Evolutionary conservation across 2,329 filamentous ascomycete genomes (phyloP).

Genomic region (Xylaria sp.): DNA sequence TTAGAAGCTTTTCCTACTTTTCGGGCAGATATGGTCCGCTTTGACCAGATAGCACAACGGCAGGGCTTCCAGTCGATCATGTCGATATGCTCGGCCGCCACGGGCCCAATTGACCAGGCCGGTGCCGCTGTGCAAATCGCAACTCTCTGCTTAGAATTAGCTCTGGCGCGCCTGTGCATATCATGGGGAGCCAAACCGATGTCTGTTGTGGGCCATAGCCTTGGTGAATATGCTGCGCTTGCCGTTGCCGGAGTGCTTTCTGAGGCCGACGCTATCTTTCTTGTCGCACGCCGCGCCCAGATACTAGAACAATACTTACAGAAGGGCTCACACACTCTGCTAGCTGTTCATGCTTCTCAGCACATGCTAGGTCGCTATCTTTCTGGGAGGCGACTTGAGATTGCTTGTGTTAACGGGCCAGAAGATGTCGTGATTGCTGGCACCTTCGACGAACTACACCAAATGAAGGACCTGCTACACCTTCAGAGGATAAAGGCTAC

Average conservation of each 20-base stretch:
- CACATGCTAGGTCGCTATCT: slow-evolving; percentile 12
- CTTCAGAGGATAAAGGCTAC: neutral
- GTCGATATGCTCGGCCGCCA: no score
- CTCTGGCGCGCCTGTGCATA: slow-evolving; percentile 42
- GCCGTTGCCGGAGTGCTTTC: slow-evolving; percentile 62
- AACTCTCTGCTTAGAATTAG: slow-evolving; percentile 40
- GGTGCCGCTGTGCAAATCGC: slow-evolving; percentile 42
- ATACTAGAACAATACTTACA: slow-evolving; percentile 57
- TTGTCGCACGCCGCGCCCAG: slow-evolving; percentile 60
- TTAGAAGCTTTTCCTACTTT: slow-evolving; percentile 38
- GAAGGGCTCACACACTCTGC: slow-evolving; percentile 60
- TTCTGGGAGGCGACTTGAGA: slow-evolving; percentile 29
- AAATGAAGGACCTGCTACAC: slow-evolving; percentile 20
- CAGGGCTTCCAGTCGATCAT: slow-evolving; percentile 44
- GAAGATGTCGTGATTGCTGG: slow-evolving; percentile 62
- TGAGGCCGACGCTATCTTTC: slow-evolving; percentile 59
- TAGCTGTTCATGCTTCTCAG: slow-evolving; percentile 52
- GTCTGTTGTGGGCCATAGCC: slow-evolving; percentile 50
- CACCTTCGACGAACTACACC: slow-evolving; percentile 36
- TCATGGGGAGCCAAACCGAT: slow-evolving; percentile 43
- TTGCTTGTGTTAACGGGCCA: slow-evolving; percentile 67
- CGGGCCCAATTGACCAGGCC: no score
- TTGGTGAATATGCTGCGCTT: slow-evolving; percentile 65
- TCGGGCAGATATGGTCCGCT: slow-evolving; percentile 37
- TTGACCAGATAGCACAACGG: slow-evolving; percentile 35